These are phyloP conservation scores for Ascochyta koolunga DNA, from an alignment of 2,329 filamentous ascomycete genomes.

Conservation along the genomic window DNA sequence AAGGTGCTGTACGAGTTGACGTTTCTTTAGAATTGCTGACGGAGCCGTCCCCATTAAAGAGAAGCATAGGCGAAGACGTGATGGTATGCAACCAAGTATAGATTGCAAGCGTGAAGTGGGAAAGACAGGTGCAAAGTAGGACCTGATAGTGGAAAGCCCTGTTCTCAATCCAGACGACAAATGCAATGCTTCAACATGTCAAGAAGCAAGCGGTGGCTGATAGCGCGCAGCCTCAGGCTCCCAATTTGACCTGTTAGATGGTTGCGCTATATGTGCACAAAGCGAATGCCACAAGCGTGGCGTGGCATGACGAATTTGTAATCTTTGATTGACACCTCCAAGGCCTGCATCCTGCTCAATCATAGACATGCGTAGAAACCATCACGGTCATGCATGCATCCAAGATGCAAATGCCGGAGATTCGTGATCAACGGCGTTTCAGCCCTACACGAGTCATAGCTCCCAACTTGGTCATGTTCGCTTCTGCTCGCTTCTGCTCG, in stretches of 20 bases:
- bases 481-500: conserved; percentile 6
- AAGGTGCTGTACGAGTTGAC: neutral
- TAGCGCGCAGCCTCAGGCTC: neutral
- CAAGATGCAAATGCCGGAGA: too few relatives aligned
- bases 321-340: neutral
- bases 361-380: too few relatives aligned
- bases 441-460: conserved; percentile 17
- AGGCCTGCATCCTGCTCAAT: neutral
- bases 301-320: neutral
- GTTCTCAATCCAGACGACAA: too few relatives aligned
- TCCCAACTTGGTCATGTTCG: conserved; percentile 12
- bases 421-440: conserved; percentile 10
- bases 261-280: neutral
- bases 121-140: neutral
- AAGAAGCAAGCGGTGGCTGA: neutral
- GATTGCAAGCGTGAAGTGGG: too few relatives aligned
- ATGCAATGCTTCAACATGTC: neutral
- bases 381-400: too few relatives aligned
- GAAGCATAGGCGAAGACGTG: conserved; percentile 4
- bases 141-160: too few relatives aligned
- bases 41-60: conserved; percentile 4
- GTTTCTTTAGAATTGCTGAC: conserved; percentile 17
- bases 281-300: neutral
- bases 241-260: neutral
- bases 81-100: too few relatives aligned